Base-by-base conservation (phyloP, 345 rosid genomes). In the Isatis tinctoria region DNA sequence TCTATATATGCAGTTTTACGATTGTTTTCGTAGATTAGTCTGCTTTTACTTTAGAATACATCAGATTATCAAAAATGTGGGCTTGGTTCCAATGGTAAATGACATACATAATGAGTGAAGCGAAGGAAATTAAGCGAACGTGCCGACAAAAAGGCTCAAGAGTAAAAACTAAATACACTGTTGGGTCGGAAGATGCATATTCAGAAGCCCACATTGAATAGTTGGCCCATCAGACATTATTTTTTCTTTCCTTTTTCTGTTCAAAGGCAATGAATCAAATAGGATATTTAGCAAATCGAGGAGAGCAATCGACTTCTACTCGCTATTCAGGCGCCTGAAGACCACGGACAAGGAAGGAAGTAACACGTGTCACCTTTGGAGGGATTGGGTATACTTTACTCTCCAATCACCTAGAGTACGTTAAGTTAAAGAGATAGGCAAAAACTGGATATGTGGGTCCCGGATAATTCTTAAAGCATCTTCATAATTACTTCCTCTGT, bases 241-340 rank as follows among this genome's bases (percentile, higher is more conserved):
- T 20, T 28, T 0, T 16, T 16, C 39, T 9, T 6, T 10, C 2
- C 2, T 10, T 17, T 17, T 47, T 47, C 7, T 16, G 1, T 17
- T 47, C 26, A 47, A 3, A 47, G 51, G 52, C 27, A 10, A 48
- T 20, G 14, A 18, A 48, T 20, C 28, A 48, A 9, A 48, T 20
- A 4, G 54, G 54, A 0, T 8, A 72, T 72, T 72, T 63, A 72
- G 76, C 70, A 54, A 18, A 51, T 53, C 76, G 75, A 72, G 75
- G 67, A 35, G 10, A 10, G 45, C 57, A 70, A 5, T 20, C 16
- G 9, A 32, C 47, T 45, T 47, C 63, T 30, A 72, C 69, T 72
- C 60, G 76, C 43, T 18, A 8, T 6, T 1, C 3, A 37, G 12
- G 62, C 76, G 43, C 52, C 8, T 72, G 69, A 62, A 37, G 5